A percentile compares a stretch with the other conserved stretches of the same genome.
Evolutionary conservation across 1,284 basidiomycete genomes (phyloP).

Genomic region (Malassezia furfur): DNA sequence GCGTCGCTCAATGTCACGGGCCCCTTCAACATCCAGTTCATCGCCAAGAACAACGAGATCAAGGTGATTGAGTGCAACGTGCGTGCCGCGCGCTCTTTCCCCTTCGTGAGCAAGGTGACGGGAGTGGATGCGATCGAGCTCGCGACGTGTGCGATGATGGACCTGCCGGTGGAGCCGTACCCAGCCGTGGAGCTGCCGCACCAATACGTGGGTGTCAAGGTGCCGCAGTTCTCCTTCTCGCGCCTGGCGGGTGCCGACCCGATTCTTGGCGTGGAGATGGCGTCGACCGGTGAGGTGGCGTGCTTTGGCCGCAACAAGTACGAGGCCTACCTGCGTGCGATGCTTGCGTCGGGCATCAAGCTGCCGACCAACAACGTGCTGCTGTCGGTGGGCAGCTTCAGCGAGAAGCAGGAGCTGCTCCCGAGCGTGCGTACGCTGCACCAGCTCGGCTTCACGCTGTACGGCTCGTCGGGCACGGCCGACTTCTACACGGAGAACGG

Average conservation of each 20-base stretch:
- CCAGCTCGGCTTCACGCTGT: constrained; percentile 75
- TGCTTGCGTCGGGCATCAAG: constrained; percentile 87
- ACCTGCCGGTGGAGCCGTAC: constrained; percentile 79
- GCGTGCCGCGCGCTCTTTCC: constrained; percentile 94
- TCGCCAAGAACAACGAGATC: constrained; percentile 69
- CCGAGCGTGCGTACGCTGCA: constrained; percentile 59
- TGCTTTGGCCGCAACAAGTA: constrained; percentile 86
- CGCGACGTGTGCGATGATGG: constrained; percentile 84
- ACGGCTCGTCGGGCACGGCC: constrained; percentile 85
- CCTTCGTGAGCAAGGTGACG: constrained; percentile 96
- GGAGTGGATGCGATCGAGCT: constrained; percentile 94
- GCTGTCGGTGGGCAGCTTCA: constrained; percentile 74
- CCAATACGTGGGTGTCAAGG: constrained; percentile 93
- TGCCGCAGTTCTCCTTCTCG: constrained; percentile 98
- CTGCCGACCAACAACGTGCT: constrained; percentile 69
- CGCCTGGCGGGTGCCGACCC: constrained; percentile 85
- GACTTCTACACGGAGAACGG: constrained; percentile 47
- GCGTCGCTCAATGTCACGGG: constrained; percentile 90
- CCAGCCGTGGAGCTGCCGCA: constrained; percentile 80
- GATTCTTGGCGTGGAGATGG: constrained; percentile 65
- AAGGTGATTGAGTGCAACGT: constrained; percentile 99
- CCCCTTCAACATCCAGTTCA: constrained; percentile 99
- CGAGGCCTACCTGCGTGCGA: constrained; percentile 95
- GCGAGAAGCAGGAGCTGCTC: constrained; percentile 72
- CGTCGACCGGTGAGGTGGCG: constrained; percentile 93